Percentiles rank a stretch among this genome's conserved stretches.
These are phyloP conservation scores for Trichoderma parareesei DNA, from an alignment of 495 filamentous ascomycete species.

Conservation along the genomic window DNA sequence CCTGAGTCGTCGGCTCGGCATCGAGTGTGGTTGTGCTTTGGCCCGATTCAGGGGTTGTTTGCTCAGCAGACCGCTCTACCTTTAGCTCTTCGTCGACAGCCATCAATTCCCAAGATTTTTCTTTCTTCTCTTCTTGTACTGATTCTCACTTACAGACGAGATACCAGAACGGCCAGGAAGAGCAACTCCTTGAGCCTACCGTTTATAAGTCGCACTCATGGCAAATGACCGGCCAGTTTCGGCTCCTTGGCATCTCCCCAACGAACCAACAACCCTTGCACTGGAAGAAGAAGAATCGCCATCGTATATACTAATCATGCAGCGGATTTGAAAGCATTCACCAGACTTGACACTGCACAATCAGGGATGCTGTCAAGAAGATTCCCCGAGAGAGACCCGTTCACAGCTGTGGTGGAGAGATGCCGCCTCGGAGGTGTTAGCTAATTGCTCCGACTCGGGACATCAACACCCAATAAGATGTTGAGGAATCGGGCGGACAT, in stretches of 20 bases:
- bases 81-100: not conserved
- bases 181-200: too few relatives aligned
- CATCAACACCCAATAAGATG: not conserved
- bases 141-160: not conserved
- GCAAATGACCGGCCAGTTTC: too few relatives aligned
- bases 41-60: not conserved
- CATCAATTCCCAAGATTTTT: not conserved
- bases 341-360: not conserved
- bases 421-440: not conserved
- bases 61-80: not conserved
- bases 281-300: not conserved
- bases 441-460: not conserved
- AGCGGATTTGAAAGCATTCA: not conserved
- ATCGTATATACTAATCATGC: not conserved
- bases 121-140: not conserved
- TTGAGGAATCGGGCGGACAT: not conserved
- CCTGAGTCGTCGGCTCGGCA: not conserved
- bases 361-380: too few relatives aligned
- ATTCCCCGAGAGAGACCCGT: not conserved
- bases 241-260: not conserved
- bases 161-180: not conserved
- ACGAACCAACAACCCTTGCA: not conserved
- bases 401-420: not conserved
- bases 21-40: not conserved
- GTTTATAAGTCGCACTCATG: too few relatives aligned